Conservation (phyloP, 805 yeast species). For the Maudiozyma turicensis region DNA sequence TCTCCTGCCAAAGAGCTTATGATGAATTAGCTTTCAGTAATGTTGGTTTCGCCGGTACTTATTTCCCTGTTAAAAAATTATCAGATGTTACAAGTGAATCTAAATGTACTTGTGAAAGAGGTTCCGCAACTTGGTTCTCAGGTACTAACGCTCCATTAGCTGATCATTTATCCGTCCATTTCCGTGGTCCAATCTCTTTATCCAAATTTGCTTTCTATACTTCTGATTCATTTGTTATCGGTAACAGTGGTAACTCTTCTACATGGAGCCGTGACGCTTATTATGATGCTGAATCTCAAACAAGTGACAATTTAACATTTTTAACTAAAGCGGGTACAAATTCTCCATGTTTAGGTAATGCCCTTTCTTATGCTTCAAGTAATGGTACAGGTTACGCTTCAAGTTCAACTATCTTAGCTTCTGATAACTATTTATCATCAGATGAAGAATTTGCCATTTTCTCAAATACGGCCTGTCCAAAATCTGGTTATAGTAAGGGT, state of each 20-base stretch:
- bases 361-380: constrained; percentile 49
- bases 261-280: constrained; percentile 54
- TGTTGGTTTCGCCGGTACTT: constrained; percentile 28
- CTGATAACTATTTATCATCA: constrained; percentile 42
- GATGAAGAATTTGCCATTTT: constrained; percentile 52
- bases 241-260: constrained; percentile 27
- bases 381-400: constrained; percentile 45
- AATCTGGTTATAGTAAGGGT: constrained; percentile 45
- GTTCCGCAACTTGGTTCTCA: constrained; percentile 23
- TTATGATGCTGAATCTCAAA: constrained; percentile 37
- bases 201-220: constrained; percentile 52
- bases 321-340: constrained; percentile 52
- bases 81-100: constrained; percentile 13
- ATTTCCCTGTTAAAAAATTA: constrained; percentile 22
- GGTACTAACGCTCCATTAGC: constrained; percentile 61
- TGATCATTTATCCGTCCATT: constrained; percentile 61
- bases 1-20: constrained; percentile 8
- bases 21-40: constrained; percentile 21
- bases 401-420: constrained; percentile 38
- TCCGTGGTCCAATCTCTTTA: constrained; percentile 64
- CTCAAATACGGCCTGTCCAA: constrained; percentile 47
- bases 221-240: constrained; percentile 32
- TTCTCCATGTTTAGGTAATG: constrained; percentile 59
- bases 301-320: constrained; percentile 57
- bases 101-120: constrained; percentile 26